phyloP scores from a whole-genome alignment of 805 yeast genomes.

The Ogataea paraovalis region DNA sequence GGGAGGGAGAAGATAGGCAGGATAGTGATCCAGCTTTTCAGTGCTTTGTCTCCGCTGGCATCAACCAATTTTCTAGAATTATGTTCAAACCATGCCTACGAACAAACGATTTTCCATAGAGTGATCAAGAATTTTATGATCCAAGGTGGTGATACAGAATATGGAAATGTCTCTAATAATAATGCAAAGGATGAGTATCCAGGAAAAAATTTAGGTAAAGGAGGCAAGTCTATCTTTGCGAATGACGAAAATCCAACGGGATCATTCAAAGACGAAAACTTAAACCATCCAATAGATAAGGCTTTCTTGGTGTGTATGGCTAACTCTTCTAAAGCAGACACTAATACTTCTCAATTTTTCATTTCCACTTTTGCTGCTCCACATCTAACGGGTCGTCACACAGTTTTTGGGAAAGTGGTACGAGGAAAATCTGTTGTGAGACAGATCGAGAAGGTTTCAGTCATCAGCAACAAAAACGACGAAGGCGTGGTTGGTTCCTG shows the following conservation, averaged over 20 bases:
- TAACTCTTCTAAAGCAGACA: slow-evolving; percentile 42
- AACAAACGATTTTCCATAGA: slow-evolving; percentile 52
- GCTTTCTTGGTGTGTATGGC: slow-evolving; percentile 63
- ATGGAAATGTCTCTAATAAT: slow-evolving; percentile 30
- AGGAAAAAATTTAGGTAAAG: slow-evolving; percentile 31
- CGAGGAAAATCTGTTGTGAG: slow-evolving; percentile 68
- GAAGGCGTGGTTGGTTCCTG: slow-evolving; percentile 14
- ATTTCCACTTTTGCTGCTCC: slow-evolving; percentile 66
- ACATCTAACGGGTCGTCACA: slow-evolving; percentile 71
- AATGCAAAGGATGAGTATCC: slow-evolving; percentile 19
- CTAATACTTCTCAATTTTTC: slow-evolving; percentile 67
- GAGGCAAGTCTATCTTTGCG: slow-evolving; percentile 43
- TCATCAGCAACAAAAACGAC: slow-evolving; percentile 34
- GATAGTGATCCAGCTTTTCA: slow-evolving; percentile 52
- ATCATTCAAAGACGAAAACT: slow-evolving; percentile 56
- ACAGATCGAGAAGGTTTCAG: slow-evolving; percentile 51
- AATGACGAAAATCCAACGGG: slow-evolving; percentile 30
- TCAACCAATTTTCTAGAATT: slow-evolving; percentile 46
- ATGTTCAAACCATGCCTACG: slow-evolving; percentile 39
- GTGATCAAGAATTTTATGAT: slow-evolving; percentile 66
- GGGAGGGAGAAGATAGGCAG: slow-evolving; percentile 47
- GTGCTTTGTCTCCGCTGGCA: slow-evolving; percentile 53
- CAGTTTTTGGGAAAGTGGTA: slow-evolving; percentile 70
- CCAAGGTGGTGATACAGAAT: slow-evolving; percentile 59
- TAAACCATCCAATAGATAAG: slow-evolving; percentile 35